phyloP scores from a whole-genome alignment of 1,284 basidiomycete genomes.

The Sphaerobolus stellatus region DNA sequence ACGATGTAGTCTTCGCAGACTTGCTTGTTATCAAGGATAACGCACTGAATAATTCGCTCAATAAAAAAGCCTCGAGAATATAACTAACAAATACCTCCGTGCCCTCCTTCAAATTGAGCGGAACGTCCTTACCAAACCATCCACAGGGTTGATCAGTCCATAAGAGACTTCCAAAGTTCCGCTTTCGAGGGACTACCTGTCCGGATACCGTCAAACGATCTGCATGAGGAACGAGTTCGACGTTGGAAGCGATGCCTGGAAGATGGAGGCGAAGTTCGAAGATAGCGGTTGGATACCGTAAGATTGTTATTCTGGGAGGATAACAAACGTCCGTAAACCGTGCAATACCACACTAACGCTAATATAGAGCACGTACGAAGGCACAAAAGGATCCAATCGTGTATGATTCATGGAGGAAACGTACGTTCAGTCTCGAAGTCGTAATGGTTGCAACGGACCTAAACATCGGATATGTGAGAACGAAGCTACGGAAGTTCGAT shows the following conservation, averaged over 20 bases:
- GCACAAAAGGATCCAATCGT: constrained; percentile 2
- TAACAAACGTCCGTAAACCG: neutral
- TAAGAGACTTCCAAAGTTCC: neutral
- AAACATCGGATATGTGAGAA: too few relatives aligned
- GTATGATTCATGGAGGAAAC: constrained; percentile 7
- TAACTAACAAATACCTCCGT: constrained; percentile 1
- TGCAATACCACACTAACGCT: too few relatives aligned
- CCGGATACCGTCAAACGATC: constrained; percentile 5
- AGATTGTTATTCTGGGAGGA: constrained; percentile 3
- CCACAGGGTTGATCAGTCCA: constrained; percentile 11
- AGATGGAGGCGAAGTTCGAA: constrained; percentile 10
- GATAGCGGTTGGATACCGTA: neutral
- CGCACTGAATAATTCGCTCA: neutral
- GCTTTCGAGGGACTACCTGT: neutral
- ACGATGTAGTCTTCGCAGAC: neutral
- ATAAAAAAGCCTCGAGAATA: neutral
- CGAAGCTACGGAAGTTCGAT: too few relatives aligned
- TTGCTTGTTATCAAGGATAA: neutral
- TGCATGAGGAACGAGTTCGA: constrained; percentile 6
- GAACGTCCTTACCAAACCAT: constrained; percentile 4
- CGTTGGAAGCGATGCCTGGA: constrained; percentile 1
- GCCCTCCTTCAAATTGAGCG: neutral
- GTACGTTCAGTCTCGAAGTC: too few relatives aligned
- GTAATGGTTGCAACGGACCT: too few relatives aligned
- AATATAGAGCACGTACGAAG: neutral